These are phyloP conservation scores for Helicostylum pulchrum DNA, from an alignment of 192 early-diverging fungal genomes.

Conservation along the genomic window DNA sequence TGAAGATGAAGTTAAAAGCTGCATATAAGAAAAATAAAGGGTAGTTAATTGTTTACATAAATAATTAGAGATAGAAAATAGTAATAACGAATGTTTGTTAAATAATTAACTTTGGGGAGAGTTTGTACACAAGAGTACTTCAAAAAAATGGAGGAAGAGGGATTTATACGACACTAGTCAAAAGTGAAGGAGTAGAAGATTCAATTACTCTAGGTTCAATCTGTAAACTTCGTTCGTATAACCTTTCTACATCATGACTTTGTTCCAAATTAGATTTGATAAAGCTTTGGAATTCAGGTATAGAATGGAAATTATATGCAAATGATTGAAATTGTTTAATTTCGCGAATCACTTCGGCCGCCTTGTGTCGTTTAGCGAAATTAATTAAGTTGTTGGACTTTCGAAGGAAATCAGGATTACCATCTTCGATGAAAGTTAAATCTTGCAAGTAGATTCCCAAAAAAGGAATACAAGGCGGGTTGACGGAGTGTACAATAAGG, in stretches of 20 bases:
- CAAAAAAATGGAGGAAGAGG: too few species aligned
- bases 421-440: conserved; percentile 81
- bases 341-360: conserved; percentile 86
- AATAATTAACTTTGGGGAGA: too few species aligned
- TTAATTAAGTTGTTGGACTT: conserved; percentile 73
- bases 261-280: conserved; percentile 65
- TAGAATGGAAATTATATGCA: conserved; percentile 67
- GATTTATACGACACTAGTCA: too few species aligned
- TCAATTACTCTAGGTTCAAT: conserved; percentile 64
- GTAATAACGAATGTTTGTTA: too few species aligned
- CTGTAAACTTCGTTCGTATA: conserved; percentile 71
- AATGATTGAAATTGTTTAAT: conserved; percentile 86
- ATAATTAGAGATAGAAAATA: too few species aligned
- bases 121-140: too few species aligned
- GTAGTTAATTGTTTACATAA: too few species aligned
- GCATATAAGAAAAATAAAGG: too few species aligned
- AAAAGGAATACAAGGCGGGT: conserved; percentile 72
- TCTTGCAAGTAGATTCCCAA: conserved; percentile 80
- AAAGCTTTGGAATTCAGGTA: conserved; percentile 82
- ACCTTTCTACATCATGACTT: conserved; percentile 62
- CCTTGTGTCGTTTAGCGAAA: conserved; percentile 83
- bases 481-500: conserved; percentile 68
- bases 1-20: too few species aligned
- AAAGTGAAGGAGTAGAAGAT: neutral
- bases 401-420: conserved; percentile 67